Conservation (phyloP, 257 asterid genomes). For the Verbascum thapsus region DNA sequence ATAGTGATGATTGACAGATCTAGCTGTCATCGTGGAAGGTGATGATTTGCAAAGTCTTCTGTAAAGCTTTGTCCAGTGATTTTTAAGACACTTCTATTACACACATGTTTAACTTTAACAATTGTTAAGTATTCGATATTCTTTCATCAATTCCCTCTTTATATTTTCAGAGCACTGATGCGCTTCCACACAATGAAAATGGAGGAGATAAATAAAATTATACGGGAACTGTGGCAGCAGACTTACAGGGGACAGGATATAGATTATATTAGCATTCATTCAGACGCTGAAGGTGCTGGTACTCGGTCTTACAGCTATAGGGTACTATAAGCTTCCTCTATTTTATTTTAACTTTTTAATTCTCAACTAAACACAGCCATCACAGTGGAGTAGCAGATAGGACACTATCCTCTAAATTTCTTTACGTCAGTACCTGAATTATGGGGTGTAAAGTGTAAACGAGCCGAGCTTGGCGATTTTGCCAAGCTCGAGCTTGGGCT, state of each 20-base stretch:
- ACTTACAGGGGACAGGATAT: slow-evolving; percentile 99
- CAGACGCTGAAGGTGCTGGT: slow-evolving; percentile 94
- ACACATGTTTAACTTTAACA: slow-evolving; percentile 4
- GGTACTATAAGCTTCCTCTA: slow-evolving; percentile 42
- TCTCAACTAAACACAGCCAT: slow-evolving; percentile 9
- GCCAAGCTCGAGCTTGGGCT: no score
- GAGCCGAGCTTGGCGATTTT: no score
- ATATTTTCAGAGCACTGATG: slow-evolving; percentile 80
- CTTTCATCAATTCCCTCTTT: slow-evolving; percentile 28
- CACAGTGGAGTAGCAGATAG: neutral
- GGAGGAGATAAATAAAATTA: slow-evolving; percentile 98
- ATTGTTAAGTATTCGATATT: slow-evolving; percentile 9
- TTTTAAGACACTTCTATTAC: neutral
- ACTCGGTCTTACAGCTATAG: slow-evolving; percentile 96
- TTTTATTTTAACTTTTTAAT: neutral
- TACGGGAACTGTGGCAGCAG: slow-evolving; percentile 98
- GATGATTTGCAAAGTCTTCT: neutral
- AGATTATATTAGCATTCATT: slow-evolving; percentile 91
- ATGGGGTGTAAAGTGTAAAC: no score
- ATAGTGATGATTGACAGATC: slow-evolving; percentile 6
- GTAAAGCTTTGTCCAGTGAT: neutral
- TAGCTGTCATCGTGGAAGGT: neutral
- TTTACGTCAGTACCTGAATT: slow-evolving; percentile 14
- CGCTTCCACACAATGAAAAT: slow-evolving; percentile 97
- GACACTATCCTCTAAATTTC: slow-evolving; percentile 1